Percentiles rank a stretch among this genome's conserved stretches.
Evolutionary conservation across 2,329 filamentous ascomycete species (phyloP).

Genomic region (Mariannaea sp.): DNA sequence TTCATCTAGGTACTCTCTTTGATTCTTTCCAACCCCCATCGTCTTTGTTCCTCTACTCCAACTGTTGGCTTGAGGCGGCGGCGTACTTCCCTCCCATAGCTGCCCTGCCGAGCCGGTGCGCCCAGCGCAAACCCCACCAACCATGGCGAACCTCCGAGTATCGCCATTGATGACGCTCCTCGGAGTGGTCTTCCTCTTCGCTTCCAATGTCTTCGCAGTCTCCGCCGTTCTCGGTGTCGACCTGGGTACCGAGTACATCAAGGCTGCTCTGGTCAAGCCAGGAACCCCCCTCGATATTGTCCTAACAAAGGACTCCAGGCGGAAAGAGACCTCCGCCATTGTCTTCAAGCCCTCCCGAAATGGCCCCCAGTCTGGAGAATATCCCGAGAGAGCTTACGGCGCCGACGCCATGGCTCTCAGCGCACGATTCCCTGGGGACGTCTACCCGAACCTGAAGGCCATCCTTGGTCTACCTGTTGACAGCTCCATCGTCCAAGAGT

Average conservation of each 20-base stretch:
- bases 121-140: constrained; percentile 34
- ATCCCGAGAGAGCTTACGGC: constrained; percentile 90
- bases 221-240: constrained; percentile 89
- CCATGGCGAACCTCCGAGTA: constrained; percentile 43
- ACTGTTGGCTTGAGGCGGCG: constrained; percentile 16
- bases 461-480: constrained; percentile 76
- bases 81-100: constrained; percentile 20
- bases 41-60: constrained; percentile 23
- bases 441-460: constrained; percentile 92
- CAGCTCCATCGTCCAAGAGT: constrained; percentile 68
- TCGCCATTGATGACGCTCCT: constrained; percentile 48
- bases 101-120: constrained; percentile 24
- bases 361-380: constrained; percentile 66
- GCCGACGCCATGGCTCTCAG: constrained; percentile 87
- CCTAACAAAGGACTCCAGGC: constrained; percentile 94
- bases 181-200: constrained; percentile 44
- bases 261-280: constrained; percentile 93
- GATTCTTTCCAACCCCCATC: constrained; percentile 8
- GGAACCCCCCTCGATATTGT: constrained; percentile 98
- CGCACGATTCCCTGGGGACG: constrained; percentile 86
- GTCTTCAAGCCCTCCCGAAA: constrained; percentile 86
- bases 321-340: constrained; percentile 90
- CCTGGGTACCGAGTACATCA: constrained; percentile 95
- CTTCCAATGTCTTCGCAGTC: constrained; percentile 55
- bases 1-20: constrained; percentile 4